Conservation (phyloP, 306 rosid species). For the Fragaria ananassa region DNA sequence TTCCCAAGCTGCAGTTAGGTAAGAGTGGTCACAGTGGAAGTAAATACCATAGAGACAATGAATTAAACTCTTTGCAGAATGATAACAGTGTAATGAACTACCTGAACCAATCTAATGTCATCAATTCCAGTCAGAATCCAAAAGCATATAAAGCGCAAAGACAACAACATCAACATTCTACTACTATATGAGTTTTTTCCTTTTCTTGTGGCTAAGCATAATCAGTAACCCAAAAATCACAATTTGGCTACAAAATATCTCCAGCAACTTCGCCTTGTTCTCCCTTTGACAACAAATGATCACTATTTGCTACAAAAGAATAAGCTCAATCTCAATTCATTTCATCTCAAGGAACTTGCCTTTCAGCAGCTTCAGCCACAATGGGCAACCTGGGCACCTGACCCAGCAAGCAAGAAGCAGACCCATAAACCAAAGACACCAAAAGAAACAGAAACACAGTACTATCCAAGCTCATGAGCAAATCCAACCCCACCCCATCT, state of each 20-base stretch:
- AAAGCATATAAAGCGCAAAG: neutral
- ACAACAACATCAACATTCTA: conserved; percentile 2
- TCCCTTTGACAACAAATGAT: neutral
- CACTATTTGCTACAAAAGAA: conserved; percentile 9
- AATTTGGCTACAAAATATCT: neutral
- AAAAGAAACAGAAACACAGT: conserved; percentile 76
- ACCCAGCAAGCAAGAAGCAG: conserved; percentile 85
- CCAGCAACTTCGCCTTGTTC: neutral
- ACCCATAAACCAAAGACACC: conserved; percentile 83
- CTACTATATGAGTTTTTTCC: neutral
- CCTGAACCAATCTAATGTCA: neutral
- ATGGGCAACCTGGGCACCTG: conserved; percentile 84
- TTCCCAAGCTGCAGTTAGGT: neutral
- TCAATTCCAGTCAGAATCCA: neutral
- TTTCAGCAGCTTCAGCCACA: conserved; percentile 97
- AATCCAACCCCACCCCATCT: conserved; percentile 80
- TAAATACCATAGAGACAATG: neutral
- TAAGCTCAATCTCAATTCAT: conserved; percentile 2
- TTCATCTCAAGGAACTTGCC: conserved; percentile 68
- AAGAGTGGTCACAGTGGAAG: neutral
- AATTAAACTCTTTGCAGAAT: neutral
- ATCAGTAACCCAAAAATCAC: neutral
- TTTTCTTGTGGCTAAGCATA: neutral
- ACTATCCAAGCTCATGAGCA: conserved; percentile 92
- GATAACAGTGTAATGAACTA: neutral